These are phyloP conservation scores for Chaetomium cochliodes DNA, from an alignment of 495 filamentous ascomycete species.

Conservation along the genomic window DNA sequence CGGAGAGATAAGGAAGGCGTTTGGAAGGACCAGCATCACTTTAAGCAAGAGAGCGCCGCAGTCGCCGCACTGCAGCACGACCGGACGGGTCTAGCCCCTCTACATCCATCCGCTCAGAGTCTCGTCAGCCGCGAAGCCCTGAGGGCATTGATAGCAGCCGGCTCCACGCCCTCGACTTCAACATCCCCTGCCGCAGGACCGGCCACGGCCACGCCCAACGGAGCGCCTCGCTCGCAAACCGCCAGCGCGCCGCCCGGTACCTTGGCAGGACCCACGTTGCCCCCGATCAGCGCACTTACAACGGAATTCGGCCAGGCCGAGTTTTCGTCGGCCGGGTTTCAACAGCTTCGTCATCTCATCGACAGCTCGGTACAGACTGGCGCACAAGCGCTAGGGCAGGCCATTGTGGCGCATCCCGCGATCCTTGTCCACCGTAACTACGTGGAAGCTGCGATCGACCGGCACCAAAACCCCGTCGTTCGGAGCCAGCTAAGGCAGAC, in stretches of 20 bases:
- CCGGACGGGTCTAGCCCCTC: conserved; percentile 16
- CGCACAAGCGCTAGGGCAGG: conserved; percentile 42
- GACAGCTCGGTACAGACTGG: conserved; percentile 47
- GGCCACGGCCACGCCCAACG: not conserved
- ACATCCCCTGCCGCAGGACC: not conserved
- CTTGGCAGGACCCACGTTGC: conserved; percentile 4
- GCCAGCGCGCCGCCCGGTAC: conserved; percentile 16
- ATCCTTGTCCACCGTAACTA: conserved; percentile 44
- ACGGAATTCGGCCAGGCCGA: conserved; percentile 8
- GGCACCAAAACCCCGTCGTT: conserved; percentile 40
- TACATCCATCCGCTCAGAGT: conserved; percentile 28
- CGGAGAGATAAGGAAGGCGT: conserved; percentile 74
- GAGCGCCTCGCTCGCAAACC: conserved; percentile 8
- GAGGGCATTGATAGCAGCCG: not conserved
- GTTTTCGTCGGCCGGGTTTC: not conserved
- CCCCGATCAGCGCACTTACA: conserved; percentile 13
- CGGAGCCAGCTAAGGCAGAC: conserved; percentile 46
- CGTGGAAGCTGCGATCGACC: conserved; percentile 45
- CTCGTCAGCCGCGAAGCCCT: not conserved
- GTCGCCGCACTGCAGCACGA: conserved; percentile 37
- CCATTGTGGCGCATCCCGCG: conserved; percentile 44
- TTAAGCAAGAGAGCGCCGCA: conserved; percentile 66
- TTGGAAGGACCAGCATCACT: conserved; percentile 70
- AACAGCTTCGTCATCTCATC: conserved; percentile 43
- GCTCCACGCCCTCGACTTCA: too few relatives aligned